Evolutionary conservation across 805 yeast species (phyloP).

Genomic region (Candida bentonensis): DNA sequence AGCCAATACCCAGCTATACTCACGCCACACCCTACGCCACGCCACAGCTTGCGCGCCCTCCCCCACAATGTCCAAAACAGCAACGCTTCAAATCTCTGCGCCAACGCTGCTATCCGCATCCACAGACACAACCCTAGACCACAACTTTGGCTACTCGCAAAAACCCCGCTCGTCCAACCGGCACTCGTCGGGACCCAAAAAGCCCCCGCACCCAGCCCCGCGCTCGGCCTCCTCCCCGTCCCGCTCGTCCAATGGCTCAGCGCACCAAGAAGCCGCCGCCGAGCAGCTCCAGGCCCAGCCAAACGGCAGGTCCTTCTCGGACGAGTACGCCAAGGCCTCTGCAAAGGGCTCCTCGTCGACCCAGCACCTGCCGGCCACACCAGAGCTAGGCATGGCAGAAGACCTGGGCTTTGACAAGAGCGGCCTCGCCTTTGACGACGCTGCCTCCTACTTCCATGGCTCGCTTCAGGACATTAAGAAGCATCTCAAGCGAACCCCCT

Average conservation of each 20-base stretch:
- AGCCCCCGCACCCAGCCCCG: not conserved
- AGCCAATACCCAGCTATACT: not conserved
- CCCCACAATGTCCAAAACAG: not conserved
- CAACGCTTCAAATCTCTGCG: not conserved
- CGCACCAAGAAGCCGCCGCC: not conserved
- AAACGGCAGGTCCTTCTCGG: not conserved
- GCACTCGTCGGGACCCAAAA: not conserved
- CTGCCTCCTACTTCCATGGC: constrained; percentile 1
- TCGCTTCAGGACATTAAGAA: not conserved
- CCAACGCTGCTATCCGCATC: not conserved
- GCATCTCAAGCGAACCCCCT: not conserved
- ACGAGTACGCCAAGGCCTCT: constrained; percentile 1
- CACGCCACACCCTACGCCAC: not conserved
- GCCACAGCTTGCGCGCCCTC: not conserved
- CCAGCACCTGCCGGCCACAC: not conserved
- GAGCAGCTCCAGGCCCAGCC: not conserved
- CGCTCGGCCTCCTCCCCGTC: not conserved
- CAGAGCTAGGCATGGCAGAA: no score
- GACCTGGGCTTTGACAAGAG: not conserved
- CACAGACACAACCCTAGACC: not conserved
- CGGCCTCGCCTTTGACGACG: not conserved
- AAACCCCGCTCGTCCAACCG: not conserved
- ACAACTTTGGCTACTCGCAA: not conserved
- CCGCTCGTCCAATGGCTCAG: not conserved
- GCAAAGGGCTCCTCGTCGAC: not conserved